Conservation (phyloP, 306 rosid genomes). For the Echinosophora koreensis region DNA sequence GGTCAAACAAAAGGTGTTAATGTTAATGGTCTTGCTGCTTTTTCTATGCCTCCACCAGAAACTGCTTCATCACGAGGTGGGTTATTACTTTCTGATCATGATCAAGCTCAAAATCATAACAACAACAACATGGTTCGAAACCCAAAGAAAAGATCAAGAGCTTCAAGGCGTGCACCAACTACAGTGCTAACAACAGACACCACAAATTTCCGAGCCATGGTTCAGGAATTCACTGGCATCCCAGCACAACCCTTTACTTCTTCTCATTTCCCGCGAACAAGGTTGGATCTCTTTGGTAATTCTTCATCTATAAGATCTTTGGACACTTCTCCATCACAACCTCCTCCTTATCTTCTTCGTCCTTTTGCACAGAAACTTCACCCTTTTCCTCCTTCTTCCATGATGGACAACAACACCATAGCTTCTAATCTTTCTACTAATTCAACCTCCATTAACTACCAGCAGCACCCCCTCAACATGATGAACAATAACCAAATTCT, state of each 20-base stretch:
- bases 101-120: constrained; percentile 25
- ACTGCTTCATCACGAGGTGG: constrained; percentile 35
- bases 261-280: constrained; percentile 68
- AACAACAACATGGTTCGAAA: constrained; percentile 59
- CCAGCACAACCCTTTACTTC: constrained; percentile 90
- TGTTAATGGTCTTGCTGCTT: constrained; percentile 14
- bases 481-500: constrained; percentile 55
- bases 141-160: constrained; percentile 91
- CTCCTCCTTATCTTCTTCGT: constrained; percentile 66
- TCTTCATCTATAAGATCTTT: constrained; percentile 56
- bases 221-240: constrained; percentile 97
- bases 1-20: constrained; percentile 49
- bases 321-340: constrained; percentile 50
- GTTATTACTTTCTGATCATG: constrained; percentile 41
- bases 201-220: constrained; percentile 96
- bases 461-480: neutral
- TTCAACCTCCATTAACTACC: constrained; percentile 47
- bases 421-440: constrained; percentile 44
- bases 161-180: constrained; percentile 95
- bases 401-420: constrained; percentile 39
- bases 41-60: constrained; percentile 47
- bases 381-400: constrained; percentile 38
- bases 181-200: constrained; percentile 93
- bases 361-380: constrained; percentile 78
- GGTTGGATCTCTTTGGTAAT: constrained; percentile 73